phyloP scores from a whole-genome alignment of 106 monocot species.

The Amphibolis antarctica region DNA sequence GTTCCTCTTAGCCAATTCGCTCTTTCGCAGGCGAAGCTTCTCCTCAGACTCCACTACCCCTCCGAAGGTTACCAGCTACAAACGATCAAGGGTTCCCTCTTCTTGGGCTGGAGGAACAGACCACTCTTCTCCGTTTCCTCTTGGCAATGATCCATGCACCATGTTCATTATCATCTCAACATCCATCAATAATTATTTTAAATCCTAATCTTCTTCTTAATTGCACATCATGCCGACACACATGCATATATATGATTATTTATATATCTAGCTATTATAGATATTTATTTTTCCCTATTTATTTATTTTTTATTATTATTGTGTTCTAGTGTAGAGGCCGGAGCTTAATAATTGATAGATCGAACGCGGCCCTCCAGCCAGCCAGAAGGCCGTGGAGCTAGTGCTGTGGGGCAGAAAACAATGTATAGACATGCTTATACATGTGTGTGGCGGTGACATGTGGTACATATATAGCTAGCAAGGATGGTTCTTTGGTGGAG shows the following conservation, averaged over 20 bases:
- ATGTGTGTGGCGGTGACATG: too few species aligned
- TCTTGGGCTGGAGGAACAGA: conserved; percentile 78
- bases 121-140: conserved; percentile 96
- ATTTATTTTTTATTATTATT: too few species aligned
- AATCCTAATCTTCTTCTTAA: too few species aligned
- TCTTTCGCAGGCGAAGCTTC: conserved; percentile 64
- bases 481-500: background rate
- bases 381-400: too few species aligned
- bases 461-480: background rate
- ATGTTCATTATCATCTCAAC: background rate
- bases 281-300: too few species aligned
- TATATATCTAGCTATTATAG: too few species aligned
- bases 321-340: too few species aligned
- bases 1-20: conserved; percentile 49
- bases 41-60: conserved; percentile 82
- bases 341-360: too few species aligned
- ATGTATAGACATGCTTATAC: too few species aligned
- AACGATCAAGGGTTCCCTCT: conserved; percentile 42
- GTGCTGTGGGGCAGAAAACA: too few species aligned
- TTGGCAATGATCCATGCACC: conserved; percentile 35
- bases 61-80: conserved; percentile 78
- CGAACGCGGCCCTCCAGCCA: too few species aligned
- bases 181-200: background rate
- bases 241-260: background rate
- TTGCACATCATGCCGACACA: too few species aligned